Base-by-base conservation (phyloP, 345 rosid genomes). In the Garcia nutans region DNA sequence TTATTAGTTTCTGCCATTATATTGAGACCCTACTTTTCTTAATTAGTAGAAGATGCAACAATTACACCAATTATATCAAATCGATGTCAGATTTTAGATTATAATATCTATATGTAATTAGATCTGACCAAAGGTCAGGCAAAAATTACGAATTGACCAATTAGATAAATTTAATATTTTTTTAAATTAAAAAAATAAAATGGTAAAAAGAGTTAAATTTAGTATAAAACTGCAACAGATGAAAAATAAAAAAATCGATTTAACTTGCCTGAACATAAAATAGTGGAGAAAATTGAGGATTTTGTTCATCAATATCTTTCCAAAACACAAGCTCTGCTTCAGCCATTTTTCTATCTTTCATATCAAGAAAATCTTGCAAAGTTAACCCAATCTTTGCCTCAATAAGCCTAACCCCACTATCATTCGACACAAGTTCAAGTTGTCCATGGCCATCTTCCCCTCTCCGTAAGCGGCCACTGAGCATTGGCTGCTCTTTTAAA, bases 381-480 rank as follows among this genome's bases (percentile, higher is more conserved):
- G 81, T 77, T 70, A 80, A 72, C 44, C 72, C 69, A 42, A 86
- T 79, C 76, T 31, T 87, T 2, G 91, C 90, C 84, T 92, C 96
- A 22, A 90, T 23, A 67, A 94, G 83, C 71, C 98, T 84, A 45
- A 56, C 84, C 0, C 98, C 98, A 22, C 91, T 68, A 63, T 92
- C 97, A 33, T 91, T 94, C 6, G 97, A 74, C 69, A 92, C 90
- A 52, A 94, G 73, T 86, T 91, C 97, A 20, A 92, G 75, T 26
- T 83, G 86, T n/a, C 87, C 86, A 19, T 68, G 7, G 1, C 79
- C 84, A 15, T 50, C 80, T 64, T 85, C 88, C 11, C 80, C 67
- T 74, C 82, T 73, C 57, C 91, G 65, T 5, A 94, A 78, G 15
- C 98, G 79, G 3, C 98, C 98, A 1, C 86, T 15, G 9, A 89